phyloP scores from a whole-genome alignment of 306 rosid genomes.

The Prunus mongolica region DNA sequence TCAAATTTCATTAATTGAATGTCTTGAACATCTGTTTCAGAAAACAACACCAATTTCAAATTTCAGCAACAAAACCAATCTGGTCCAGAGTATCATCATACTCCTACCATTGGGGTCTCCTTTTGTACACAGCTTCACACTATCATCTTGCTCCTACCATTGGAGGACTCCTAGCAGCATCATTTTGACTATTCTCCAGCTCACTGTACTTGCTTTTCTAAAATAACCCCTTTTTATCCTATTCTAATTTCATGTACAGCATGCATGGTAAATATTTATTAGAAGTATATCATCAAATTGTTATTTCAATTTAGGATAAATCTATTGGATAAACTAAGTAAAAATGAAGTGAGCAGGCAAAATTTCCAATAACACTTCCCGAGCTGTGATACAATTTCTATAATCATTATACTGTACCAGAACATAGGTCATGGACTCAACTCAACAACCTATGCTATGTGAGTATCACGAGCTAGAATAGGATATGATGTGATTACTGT shows the following conservation, averaged over 20 bases:
- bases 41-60: neutral
- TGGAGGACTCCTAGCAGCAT: neutral
- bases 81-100: neutral
- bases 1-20: neutral
- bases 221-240: neutral
- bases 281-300: neutral
- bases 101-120: neutral
- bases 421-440: neutral
- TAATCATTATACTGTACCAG: neutral
- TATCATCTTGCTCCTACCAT: neutral
- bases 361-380: neutral
- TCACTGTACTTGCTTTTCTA: neutral
- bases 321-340: neutral
- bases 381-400: neutral
- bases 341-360: neutral
- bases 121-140: neutral
- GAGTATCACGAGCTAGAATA: neutral
- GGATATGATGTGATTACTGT: neutral
- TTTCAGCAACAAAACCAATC: neutral
- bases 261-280: neutral
- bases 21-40: neutral
- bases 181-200: neutral
- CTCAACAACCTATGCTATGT: neutral
- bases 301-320: neutral
- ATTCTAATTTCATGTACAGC: neutral